Evolutionary conservation across 148 eudicot species (phyloP).

Genomic region (Spergularia bocconei): DNA sequence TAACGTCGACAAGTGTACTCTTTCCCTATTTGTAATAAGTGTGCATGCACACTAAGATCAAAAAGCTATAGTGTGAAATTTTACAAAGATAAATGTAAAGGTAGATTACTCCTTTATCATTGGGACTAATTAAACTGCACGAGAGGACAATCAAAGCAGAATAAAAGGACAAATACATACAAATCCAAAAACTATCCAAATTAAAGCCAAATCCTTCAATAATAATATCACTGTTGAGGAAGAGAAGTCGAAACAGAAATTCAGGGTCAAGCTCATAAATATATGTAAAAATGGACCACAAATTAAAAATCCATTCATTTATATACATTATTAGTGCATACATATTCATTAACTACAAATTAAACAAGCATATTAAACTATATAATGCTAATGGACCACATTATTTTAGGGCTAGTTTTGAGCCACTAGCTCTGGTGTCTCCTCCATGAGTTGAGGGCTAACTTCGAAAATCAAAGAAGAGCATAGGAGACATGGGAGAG

Average conservation of each 20-base stretch:
- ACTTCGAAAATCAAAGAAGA: conserved; percentile 11
- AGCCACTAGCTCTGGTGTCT: conserved; percentile 28
- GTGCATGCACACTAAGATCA: too few species aligned
- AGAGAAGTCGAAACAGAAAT: conserved; percentile 21
- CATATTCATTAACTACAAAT: background rate
- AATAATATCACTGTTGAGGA: conserved; percentile 28
- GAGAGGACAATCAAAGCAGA: conserved; percentile 29
- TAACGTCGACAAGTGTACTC: too few species aligned
- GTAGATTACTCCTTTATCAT: background rate
- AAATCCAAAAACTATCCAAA: conserved; percentile 20
- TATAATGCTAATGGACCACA: conserved; percentile 19
- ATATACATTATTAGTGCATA: background rate
- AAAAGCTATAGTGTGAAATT: too few species aligned
- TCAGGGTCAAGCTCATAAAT: conserved; percentile 34
- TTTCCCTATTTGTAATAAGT: too few species aligned
- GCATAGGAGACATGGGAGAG: background rate
- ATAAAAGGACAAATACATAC: conserved; percentile 27
- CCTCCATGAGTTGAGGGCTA: conserved; percentile 14
- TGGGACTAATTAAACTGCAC: conserved; percentile 6
- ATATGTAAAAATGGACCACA: conserved; percentile 27
- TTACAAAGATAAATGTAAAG: too few species aligned
- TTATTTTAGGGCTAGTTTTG: conserved; percentile 18
- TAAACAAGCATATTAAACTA: background rate
- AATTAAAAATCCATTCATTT: background rate
- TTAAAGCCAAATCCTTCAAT: conserved; percentile 14